Evolutionary conservation across 495 filamentous ascomycete species (phyloP), one percentile per base, ranked within the genome.

Genomic region (Neurospora cerealis): DNA sequence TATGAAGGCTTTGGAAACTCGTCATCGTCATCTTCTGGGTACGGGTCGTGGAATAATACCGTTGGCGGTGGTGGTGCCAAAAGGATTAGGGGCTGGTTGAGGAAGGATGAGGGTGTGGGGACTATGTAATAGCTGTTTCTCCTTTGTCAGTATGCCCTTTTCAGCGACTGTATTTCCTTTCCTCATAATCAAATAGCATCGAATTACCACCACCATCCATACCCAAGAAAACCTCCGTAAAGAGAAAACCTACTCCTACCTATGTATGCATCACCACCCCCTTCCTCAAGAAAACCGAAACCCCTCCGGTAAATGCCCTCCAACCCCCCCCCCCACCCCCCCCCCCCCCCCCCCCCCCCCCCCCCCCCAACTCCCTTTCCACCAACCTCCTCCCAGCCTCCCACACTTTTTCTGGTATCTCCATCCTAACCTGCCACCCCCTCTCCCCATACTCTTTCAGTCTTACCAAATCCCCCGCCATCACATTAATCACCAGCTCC

Each of bases 381-480:
- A 84, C 80, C 28, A 84, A 72, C 48, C 81, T 74, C 74, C 80
- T 74, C 15, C 74, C 77, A 28, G 82, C 82, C 48, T 73, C 76
- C 81, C 81, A 83, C 17, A 83, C 80, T 17, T 82, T 71, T 10
- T 75, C 71, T 19, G 81, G 80, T n/a, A 84, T 81, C 7, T 78
- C 71, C 75, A 83, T 80, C 10, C 74, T 74, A 10, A 81, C 80
- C 73, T 83, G 80, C 70, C 81, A 84, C 10, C 82, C 81, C 69
- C 60, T 79, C 0, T 75, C 74, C 5, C 80, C 80, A 69, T 83
- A 84, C n/a, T 83, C 81, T 1, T 76, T 78, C 13, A 84, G 78
- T 10, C 83, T 75, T 15, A 83, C 75, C 21, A 83, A 54, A 72
- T 84, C 81, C 2, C 83, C 83, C 3, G 83, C 81, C 69, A 81